Evolutionary conservation across 2,329 filamentous ascomycete species (phyloP), one percentile per base, ranked within the genome.

Genomic region (Thielaviopsis ethacetica): DNA sequence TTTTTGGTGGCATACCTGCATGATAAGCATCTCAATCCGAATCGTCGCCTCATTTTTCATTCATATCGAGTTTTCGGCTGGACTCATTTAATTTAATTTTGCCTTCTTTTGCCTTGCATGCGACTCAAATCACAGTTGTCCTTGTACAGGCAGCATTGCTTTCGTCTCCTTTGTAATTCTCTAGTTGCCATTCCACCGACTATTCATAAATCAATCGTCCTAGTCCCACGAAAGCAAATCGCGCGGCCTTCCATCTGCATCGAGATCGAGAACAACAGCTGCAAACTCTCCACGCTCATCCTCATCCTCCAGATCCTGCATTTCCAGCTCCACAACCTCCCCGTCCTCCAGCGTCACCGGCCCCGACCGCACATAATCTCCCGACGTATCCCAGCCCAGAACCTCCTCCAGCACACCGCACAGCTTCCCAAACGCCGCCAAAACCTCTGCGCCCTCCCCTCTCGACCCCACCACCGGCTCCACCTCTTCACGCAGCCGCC

Each of bases 261-360:
- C 77, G 41, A 80, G 62, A 59, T 78, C 72, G 5, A 82, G 77
- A 41, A 81, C 67, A 19, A 77, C 72, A 0, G 78, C 76, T 15
- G 74, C 73, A 63, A 75, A 79, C 61, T 80, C 78, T 17, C 77
- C 77, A 61, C 70, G 71, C 66, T 77, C 75, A 59, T 80, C 78
- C 62, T 80, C 79, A 1, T 72, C 76, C 61, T 78, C 74, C 47
- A 80, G 71, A 53, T 80, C 77, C 1, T 70, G 69, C 57, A 77
- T 67, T 64, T 76, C 74, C 2, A 73, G 66, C 57, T 76, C 71
- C 0, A 78, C 71, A 62, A 75, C 65, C 66, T 80, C 73, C 26
- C 77, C 75, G 63, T 80, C 77, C 61, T 80, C 77, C 54, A 79
- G 70, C 69, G 75, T 77, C 26, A 76, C 66, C 57, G 70, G 73